These are phyloP conservation scores for Neurospora sp. DNA, from an alignment of 495 filamentous ascomycete species.

Conservation along the genomic window DNA sequence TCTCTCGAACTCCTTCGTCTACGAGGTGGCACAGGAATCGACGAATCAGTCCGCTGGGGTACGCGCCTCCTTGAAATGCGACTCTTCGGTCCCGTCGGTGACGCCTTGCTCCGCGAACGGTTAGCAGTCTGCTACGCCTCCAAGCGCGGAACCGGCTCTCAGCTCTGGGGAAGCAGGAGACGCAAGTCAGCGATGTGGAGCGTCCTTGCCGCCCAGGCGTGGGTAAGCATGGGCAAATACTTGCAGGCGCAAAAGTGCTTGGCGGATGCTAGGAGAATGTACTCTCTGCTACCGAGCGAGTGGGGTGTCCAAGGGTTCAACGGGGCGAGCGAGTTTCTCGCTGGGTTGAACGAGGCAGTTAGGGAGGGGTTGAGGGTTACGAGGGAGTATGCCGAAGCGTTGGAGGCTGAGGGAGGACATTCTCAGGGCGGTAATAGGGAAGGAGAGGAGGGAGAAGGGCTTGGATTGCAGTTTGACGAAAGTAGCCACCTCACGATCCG, in stretches of 20 bases:
- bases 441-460: slow-evolving; percentile 20
- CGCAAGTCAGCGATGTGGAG: slow-evolving; percentile 90
- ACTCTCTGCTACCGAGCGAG: slow-evolving; percentile 47
- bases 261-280: slow-evolving; percentile 58
- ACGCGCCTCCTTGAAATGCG: slow-evolving; percentile 67
- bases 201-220: slow-evolving; percentile 69
- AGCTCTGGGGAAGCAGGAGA: slow-evolving; percentile 56
- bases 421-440: slow-evolving; percentile 18
- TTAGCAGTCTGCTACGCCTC: slow-evolving; percentile 74
- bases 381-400: background rate
- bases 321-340: slow-evolving; percentile 53
- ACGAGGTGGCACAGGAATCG: slow-evolving; percentile 65
- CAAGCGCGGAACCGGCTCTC: slow-evolving; percentile 51
- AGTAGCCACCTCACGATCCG: slow-evolving; percentile 39
- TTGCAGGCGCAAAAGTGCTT: slow-evolving; percentile 62
- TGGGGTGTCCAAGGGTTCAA: slow-evolving; percentile 45
- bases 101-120: slow-evolving; percentile 73
- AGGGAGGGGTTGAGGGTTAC: slow-evolving; percentile 37
- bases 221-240: slow-evolving; percentile 61
- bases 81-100: slow-evolving; percentile 60
- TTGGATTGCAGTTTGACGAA: slow-evolving; percentile 42
- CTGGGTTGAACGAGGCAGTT: slow-evolving; percentile 48
- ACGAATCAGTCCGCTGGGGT: slow-evolving; percentile 82
- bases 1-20: slow-evolving; percentile 72
- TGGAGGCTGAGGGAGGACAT: background rate